Base-by-base conservation (phyloP, 805 yeast species). In the Kuraishia ogatae region DNA sequence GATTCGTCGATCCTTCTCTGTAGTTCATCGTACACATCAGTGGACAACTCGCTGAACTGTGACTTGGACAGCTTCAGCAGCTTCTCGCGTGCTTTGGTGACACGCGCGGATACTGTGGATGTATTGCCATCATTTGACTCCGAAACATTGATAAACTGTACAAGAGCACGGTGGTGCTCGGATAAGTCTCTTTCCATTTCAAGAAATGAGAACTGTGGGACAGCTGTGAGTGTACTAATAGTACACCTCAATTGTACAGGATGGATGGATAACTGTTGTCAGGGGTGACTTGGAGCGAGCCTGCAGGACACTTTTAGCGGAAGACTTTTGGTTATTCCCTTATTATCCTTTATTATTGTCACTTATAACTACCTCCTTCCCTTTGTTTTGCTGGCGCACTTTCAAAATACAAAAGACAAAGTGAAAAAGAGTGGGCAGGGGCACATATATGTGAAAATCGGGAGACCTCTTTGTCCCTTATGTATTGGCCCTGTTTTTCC, bases 1-100 rank as follows among this genome's bases (percentile, higher is more conserved):
- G 79, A 75, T 60, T 84, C 85, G n/a, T 57, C 57, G 47, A 80
- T 78, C 59, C 99, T 79, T 64, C 99, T 81, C 63, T 83, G 82
- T 57, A 94, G 74, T 69, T 94, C 99, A 70, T 94, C 99, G 66
- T 84, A 87, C 13, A 94, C 97, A 68, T 94, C 99, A 2, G 97
- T 91, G 60, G 96, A 83, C 56, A 94, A 80, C 68, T 94, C 99
- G 58, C 80, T 78, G 66, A 94, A 91, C 70, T 96, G 99, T 7
- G 85, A 82, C 29, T 79, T 74, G 1, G 96, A 85, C 54, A 96
- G 78, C 64, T 89, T 90, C 58, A 87, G 77, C 52, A 93, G 77
- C 69, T 93, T 91, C 60, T 87, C 90, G 61, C 97, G 78, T 2
- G 97, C 97, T 65, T 89, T 84, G 47, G 81, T 83, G 4, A 92